phyloP scores from a whole-genome alignment of 306 rosid genomes.

The Clitoria ternatea region DNA sequence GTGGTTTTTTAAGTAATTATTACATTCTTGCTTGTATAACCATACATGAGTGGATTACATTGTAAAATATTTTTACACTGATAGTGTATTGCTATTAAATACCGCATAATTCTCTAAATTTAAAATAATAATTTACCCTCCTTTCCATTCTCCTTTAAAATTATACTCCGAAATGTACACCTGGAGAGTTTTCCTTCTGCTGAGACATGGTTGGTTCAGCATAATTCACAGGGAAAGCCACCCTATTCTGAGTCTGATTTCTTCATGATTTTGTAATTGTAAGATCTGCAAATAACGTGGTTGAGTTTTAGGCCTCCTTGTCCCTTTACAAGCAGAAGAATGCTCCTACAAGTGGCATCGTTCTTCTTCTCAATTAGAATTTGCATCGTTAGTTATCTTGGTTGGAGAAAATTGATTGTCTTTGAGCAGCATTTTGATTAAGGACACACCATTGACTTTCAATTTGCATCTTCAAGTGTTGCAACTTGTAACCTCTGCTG shows the following conservation, averaged over 20 bases:
- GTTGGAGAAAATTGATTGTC: not conserved
- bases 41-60: too few species aligned
- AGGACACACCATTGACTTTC: constrained; percentile 13
- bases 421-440: constrained; percentile 4
- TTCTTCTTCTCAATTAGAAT: not conserved
- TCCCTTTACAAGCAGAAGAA: not conserved
- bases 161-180: too few species aligned
- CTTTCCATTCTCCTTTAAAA: too few species aligned
- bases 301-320: not conserved
- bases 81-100: too few species aligned
- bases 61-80: too few species aligned
- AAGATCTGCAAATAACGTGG: not conserved
- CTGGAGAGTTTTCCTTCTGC: not conserved
- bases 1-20: too few species aligned
- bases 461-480: not conserved
- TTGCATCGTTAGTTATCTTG: not conserved
- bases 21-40: too few species aligned
- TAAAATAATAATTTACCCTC: too few species aligned
- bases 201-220: not conserved
- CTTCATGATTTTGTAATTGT: not conserved
- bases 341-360: not conserved
- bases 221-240: not conserved
- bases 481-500: not conserved
- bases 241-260: not conserved
- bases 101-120: too few species aligned